A percentile compares a stretch with the other conserved stretches of the same genome.
Conservation (phyloP, 225 moss, liverwort and hornwort species). For the Takakia lepidozioides region DNA sequence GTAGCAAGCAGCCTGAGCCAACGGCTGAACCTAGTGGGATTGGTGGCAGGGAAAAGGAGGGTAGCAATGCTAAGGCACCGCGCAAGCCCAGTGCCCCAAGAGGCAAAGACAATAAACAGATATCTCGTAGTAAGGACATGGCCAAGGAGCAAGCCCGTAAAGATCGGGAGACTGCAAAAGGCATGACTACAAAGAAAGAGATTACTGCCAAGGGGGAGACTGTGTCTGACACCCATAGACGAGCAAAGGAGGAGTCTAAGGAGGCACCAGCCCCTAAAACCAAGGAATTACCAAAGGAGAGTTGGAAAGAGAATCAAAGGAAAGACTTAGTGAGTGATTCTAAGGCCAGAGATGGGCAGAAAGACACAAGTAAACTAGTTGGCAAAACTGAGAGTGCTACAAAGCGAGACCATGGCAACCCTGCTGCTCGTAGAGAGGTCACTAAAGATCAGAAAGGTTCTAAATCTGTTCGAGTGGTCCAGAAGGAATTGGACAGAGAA, state of each 20-base stretch:
- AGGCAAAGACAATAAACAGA: constrained; percentile 34
- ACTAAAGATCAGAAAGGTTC: constrained; percentile 30
- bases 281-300: constrained; percentile 54
- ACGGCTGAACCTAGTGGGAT: constrained; percentile 22
- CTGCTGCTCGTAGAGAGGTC: constrained; percentile 25
- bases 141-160: constrained; percentile 22
- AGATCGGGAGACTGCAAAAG: constrained; percentile 23
- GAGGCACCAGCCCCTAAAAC: constrained; percentile 17
- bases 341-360: constrained; percentile 31
- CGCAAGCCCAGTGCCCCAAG: constrained; percentile 30
- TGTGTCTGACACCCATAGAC: constrained; percentile 30
- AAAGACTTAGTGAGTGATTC: constrained; percentile 41
- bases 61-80: constrained; percentile 18
- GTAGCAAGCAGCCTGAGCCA: constrained; percentile 23
- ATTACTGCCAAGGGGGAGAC: constrained; percentile 19
- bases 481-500: constrained; percentile 36
- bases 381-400: constrained; percentile 20
- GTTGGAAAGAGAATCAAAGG: constrained; percentile 38
- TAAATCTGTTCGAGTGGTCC: constrained; percentile 17
- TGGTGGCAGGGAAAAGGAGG: constrained; percentile 40
- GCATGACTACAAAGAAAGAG: constrained; percentile 27
- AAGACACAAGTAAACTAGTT: constrained; percentile 30
- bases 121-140: constrained; percentile 24
- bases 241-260: constrained; percentile 54
- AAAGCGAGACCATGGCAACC: constrained; percentile 18